Conservation (phyloP, 2,329 filamentous ascomycete genomes). For the Sphaerulina populicola region DNA sequence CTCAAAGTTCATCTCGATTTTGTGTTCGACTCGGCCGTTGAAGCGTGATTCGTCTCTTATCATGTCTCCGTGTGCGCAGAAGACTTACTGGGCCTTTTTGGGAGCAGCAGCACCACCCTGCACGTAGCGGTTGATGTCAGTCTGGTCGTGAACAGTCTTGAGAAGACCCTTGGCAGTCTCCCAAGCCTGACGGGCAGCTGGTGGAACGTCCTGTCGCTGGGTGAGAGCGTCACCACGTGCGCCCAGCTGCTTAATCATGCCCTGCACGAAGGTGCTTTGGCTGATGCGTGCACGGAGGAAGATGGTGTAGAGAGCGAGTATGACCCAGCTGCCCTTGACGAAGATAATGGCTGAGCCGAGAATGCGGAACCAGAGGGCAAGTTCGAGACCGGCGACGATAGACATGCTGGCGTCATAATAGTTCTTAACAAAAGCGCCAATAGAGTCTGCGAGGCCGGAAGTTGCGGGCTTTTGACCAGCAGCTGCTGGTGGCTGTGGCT, state of each 20-base stretch:
- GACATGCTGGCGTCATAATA: constrained; percentile 98
- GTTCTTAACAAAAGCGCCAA: constrained; percentile 90
- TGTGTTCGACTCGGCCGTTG: constrained; percentile 6
- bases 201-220: constrained; percentile 78
- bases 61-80: not conserved
- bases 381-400: constrained; percentile 80
- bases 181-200: constrained; percentile 71
- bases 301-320: constrained; percentile 74
- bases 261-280: constrained; percentile 90
- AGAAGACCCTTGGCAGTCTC: constrained; percentile 64
- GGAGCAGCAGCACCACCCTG: constrained; percentile 36
- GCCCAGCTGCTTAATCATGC: constrained; percentile 62
- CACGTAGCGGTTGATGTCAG: constrained; percentile 49
- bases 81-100: constrained; percentile 55
- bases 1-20: not conserved
- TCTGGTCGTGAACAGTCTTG: constrained; percentile 67
- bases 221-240: constrained; percentile 72
- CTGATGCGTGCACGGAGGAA: constrained; percentile 86
- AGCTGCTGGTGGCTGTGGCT: constrained; percentile 51
- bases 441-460: constrained; percentile 64
- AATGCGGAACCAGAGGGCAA: constrained; percentile 76
- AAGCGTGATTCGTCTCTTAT: constrained; percentile 9
- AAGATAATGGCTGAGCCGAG: constrained; percentile 75
- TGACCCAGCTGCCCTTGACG: constrained; percentile 82
- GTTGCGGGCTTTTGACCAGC: constrained; percentile 52